Conservation (phyloP, 2,329 filamentous ascomycete species). For the Ophiostoma novo-ulmi region DNA sequence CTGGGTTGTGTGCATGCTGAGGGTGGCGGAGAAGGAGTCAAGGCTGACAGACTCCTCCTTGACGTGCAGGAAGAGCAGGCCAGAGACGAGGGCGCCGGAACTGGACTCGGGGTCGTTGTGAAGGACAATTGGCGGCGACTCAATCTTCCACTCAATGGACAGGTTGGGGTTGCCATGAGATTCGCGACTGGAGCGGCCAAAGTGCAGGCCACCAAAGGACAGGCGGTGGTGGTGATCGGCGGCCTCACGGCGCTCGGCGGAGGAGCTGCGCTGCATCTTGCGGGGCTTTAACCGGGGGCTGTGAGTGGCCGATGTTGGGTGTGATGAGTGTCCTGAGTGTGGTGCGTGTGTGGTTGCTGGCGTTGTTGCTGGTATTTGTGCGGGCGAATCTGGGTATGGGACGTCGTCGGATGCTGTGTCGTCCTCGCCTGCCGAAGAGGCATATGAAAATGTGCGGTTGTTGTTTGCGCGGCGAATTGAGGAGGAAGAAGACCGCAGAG, state of each 20-base stretch:
- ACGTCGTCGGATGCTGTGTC: slow-evolving; percentile 25
- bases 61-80: slow-evolving; percentile 70
- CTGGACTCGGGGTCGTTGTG: slow-evolving; percentile 71
- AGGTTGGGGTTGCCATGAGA: slow-evolving; percentile 39
- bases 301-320: not conserved
- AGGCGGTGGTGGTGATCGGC: slow-evolving; percentile 37
- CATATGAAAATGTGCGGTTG: slow-evolving; percentile 36
- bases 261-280: slow-evolving; percentile 26
- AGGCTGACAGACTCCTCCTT: slow-evolving; percentile 62
- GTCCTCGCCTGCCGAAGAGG: slow-evolving; percentile 37
- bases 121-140: slow-evolving; percentile 82
- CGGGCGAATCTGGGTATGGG: not conserved
- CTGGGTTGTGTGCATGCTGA: slow-evolving; percentile 65
- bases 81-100: slow-evolving; percentile 78
- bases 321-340: not conserved
- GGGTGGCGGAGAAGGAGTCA: slow-evolving; percentile 65
- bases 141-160: slow-evolving; percentile 57
- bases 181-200: slow-evolving; percentile 42
- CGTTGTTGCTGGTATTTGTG: not conserved
- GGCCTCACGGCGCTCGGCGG: slow-evolving; percentile 27
- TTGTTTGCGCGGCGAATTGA: slow-evolving; percentile 31
- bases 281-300: slow-evolving; percentile 1
- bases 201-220: slow-evolving; percentile 41
- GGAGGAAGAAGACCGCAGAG: slow-evolving; percentile 28
- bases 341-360: not conserved